These are phyloP conservation scores for Thalassiosira hispida DNA, from an alignment of 352 stramenopile species.

Conservation along the genomic window DNA sequence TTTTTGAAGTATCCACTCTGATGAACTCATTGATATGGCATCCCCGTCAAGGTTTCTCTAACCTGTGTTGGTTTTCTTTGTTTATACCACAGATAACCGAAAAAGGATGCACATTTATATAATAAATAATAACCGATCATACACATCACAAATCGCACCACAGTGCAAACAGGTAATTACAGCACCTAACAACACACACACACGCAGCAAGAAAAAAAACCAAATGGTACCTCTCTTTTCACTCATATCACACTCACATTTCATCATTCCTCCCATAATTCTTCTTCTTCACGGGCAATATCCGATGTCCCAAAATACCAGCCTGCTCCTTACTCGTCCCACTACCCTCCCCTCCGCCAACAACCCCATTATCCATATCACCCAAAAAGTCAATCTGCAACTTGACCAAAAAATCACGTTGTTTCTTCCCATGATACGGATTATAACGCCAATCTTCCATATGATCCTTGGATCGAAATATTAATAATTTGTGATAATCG, in stretches of 20 bases:
- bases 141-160: background rate
- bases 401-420: conserved; percentile 64
- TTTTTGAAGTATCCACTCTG: background rate
- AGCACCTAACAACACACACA: too few species aligned
- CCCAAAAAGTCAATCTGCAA: conserved; percentile 59
- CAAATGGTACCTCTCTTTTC: background rate
- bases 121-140: too few species aligned
- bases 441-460: conserved; percentile 67
- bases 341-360: background rate
- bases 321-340: conserved; percentile 1
- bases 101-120: conserved; percentile 34
- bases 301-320: conserved; percentile 48
- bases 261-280: conserved; percentile 60
- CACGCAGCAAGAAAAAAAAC: background rate
- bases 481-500: conserved; percentile 33
- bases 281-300: conserved; percentile 59
- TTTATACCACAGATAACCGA: conserved; percentile 24
- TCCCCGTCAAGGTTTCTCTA: conserved; percentile 42
- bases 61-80: conserved; percentile 24
- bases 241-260: conserved; percentile 43
- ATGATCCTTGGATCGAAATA: conserved; percentile 58
- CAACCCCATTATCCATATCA: conserved; percentile 21
- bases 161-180: conserved; percentile 7
- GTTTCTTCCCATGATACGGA: conserved; percentile 58
- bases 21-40: conserved; percentile 30